These are phyloP conservation scores for Blastomyces gilchristii DNA, from an alignment of 2,329 filamentous ascomycete genomes.

Conservation along the genomic window DNA sequence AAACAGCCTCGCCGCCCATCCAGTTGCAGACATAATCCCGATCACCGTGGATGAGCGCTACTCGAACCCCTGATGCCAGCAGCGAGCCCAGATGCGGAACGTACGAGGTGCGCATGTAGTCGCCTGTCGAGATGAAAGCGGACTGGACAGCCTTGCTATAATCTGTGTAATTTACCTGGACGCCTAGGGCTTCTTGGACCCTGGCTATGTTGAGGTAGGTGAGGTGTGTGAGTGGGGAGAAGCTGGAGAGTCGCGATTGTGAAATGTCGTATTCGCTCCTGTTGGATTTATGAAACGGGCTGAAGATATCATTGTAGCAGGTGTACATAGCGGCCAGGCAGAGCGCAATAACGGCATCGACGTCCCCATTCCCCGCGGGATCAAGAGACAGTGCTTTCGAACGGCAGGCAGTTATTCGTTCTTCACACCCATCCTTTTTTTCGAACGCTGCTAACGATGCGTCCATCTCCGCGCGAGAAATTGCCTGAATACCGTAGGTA, in stretches of 20 bases:
- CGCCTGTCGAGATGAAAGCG: constrained; percentile 45
- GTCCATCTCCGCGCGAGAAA: constrained; percentile 41
- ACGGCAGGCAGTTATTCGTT: constrained; percentile 45
- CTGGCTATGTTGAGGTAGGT: constrained; percentile 49
- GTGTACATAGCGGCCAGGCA: constrained; percentile 38
- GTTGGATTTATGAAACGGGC: constrained; percentile 37
- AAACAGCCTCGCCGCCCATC: constrained; percentile 64
- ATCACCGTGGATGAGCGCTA: constrained; percentile 62
- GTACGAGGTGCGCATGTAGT: constrained; percentile 55
- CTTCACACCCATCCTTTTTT: constrained; percentile 43
- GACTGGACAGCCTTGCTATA: constrained; percentile 36
- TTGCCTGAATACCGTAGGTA: constrained; percentile 46
- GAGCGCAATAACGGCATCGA: constrained; percentile 35
- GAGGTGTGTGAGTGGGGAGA: constrained; percentile 42
- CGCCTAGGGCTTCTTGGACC: constrained; percentile 49
- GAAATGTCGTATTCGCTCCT: constrained; percentile 51
- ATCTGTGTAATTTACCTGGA: constrained; percentile 49
- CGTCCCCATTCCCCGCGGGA: constrained; percentile 39
- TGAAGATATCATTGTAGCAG: constrained; percentile 49
- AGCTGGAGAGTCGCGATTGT: constrained; percentile 42
- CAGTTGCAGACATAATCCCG: constrained; percentile 48
- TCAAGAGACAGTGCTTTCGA: constrained; percentile 39
- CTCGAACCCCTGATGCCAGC: constrained; percentile 51
- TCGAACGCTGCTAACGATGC: constrained; percentile 37
- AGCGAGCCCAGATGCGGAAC: constrained; percentile 51